Evolutionary conservation across 116 monocot species (phyloP), one percentile per base, ranked within the genome.

Genomic region (Cymodocea nodosa): DNA sequence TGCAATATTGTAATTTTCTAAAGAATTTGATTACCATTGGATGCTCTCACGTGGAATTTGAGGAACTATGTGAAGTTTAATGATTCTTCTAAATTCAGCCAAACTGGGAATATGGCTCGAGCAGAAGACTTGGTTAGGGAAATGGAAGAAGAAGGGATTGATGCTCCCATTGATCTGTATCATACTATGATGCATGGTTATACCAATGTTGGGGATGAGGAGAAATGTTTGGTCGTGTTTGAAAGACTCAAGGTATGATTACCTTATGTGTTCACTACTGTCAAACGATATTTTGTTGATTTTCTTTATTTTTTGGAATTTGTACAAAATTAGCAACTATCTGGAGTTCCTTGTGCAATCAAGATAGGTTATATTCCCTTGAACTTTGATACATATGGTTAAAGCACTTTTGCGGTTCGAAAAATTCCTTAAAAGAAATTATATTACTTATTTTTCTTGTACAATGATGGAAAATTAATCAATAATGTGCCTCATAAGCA

Each of bases 171-270:
- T 79, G 84, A 84, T 80, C 77, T 92, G 77, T 98, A 92, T 73
- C 92, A 98, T 67, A 89, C 82, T 64, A 92, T 98, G 92, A 92
- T 98, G 92, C 84, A 89, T 86, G 98, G 98, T 55, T 98, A 98
- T 40, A 98, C 89, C 69, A 84, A 78, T 79, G 69, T 76, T 66
- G 78, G 68, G 50, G 73, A 98, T 72, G 92, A 98, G 59, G 82
- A 89, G 10, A 98, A 92, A 77, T 89, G 89, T 70, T 73, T 99
- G 62, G 66, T 99, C 72, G 92, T 99, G 12, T 92, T 89, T 81
- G 77, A 89, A 79, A 84, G 98, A 60, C 83, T 99, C 14, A 84
- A 99, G 89, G 98, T 89, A 69, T 20, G n/a, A 68, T 18, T 20
- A 13, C 44, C 15, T 18, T 35, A 18, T 17, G 36, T 62, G 16